These are phyloP conservation scores for Pythium dissimile DNA, from an alignment of 352 stramenopile genomes.

Conservation along the genomic window DNA sequence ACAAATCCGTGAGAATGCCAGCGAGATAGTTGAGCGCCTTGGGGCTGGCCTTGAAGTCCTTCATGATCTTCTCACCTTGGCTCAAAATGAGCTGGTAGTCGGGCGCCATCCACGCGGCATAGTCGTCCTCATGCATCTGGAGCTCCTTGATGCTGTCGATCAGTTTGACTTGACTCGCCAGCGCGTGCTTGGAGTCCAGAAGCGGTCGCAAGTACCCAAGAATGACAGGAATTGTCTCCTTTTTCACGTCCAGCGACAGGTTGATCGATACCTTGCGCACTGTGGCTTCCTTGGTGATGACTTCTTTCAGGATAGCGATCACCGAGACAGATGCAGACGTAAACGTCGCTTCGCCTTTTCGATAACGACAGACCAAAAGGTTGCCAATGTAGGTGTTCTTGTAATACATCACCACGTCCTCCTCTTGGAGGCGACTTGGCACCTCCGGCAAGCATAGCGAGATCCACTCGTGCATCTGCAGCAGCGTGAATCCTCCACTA, in stretches of 20 bases:
- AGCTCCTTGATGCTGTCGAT: constrained; percentile 84
- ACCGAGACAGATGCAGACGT: constrained; percentile 74
- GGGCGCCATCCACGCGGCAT: constrained; percentile 64
- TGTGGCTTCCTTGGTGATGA: constrained; percentile 85
- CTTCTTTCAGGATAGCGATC: constrained; percentile 84
- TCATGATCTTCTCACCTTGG: constrained; percentile 57
- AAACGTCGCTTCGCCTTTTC: constrained; percentile 69
- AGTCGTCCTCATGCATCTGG: constrained; percentile 75
- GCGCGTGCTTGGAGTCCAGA: constrained; percentile 64
- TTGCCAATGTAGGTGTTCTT: constrained; percentile 75
- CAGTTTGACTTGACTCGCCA: constrained; percentile 75
- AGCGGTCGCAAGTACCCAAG: constrained; percentile 59
- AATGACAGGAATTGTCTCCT: constrained; percentile 70
- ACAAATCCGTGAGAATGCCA: constrained; percentile 79
- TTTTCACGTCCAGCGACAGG: constrained; percentile 79
- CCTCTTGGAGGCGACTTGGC: constrained; percentile 59
- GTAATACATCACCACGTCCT: constrained; percentile 73
- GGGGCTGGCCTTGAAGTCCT: constrained; percentile 68
- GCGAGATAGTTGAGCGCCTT: constrained; percentile 78
- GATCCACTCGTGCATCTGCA: constrained; percentile 88
- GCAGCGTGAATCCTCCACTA: constrained; percentile 69
- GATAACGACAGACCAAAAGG: constrained; percentile 70
- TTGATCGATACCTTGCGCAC: constrained; percentile 71
- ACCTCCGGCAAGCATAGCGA: constrained; percentile 75
- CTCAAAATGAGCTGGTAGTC: constrained; percentile 80